Evolutionary conservation across 176 grass and related monocot genomes (phyloP).

Genomic region (Cenchrus fungigraminus): DNA sequence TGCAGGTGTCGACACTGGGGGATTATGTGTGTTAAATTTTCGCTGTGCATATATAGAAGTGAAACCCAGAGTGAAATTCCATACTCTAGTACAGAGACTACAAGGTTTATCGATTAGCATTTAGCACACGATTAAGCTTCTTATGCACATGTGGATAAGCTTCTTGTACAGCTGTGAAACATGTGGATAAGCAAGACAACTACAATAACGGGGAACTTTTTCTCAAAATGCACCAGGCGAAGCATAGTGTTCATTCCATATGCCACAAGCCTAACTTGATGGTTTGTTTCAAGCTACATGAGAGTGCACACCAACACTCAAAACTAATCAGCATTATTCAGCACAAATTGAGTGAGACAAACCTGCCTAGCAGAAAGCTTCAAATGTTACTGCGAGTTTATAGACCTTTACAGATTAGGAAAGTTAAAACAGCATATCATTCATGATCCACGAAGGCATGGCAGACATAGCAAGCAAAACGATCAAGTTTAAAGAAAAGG

Average conservation of each 20-base stretch:
- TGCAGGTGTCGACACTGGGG: not conserved
- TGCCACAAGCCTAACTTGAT: not conserved
- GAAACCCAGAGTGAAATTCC: not conserved
- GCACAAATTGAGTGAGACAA: not conserved
- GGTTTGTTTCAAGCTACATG: not conserved
- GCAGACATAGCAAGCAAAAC: not conserved
- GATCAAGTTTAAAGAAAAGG: not conserved
- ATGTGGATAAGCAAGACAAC: not conserved
- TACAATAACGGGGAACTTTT: not conserved
- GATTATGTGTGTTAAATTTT: not conserved
- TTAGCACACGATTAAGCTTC: conserved; percentile 9
- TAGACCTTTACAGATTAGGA: too few species aligned
- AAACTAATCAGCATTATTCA: not conserved
- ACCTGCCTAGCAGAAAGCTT: not conserved
- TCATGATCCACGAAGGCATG: conserved; percentile 4
- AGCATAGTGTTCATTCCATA: not conserved
- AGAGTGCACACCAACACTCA: not conserved
- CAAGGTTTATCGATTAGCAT: not conserved
- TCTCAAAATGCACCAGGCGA: not conserved
- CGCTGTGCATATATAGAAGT: not conserved
- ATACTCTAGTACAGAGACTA: conserved; percentile 1
- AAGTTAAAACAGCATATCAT: too few species aligned
- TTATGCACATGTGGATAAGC: not conserved
- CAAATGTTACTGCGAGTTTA: too few species aligned
- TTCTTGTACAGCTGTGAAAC: not conserved